A percentile compares a stretch with the other conserved stretches of the same genome.
Evolutionary conservation across 2,329 filamentous ascomycete species (phyloP).

Genomic region (Thielaviopsis ethacetica): DNA sequence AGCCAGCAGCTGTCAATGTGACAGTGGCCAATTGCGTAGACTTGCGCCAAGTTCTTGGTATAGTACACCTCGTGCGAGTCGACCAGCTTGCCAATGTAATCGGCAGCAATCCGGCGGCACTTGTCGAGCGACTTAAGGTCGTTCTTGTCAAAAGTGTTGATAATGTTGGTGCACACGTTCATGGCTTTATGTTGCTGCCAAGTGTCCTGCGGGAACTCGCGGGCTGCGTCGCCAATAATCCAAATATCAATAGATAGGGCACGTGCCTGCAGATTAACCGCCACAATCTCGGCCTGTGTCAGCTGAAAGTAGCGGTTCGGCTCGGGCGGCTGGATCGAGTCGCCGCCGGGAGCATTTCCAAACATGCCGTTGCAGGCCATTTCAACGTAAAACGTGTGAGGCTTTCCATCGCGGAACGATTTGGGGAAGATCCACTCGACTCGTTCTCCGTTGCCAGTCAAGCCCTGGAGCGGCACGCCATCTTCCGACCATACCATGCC

Average conservation of each 20-base stretch:
- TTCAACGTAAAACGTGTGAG: conserved; percentile 86
- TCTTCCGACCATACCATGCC: conserved; percentile 86
- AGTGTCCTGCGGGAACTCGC: conserved; percentile 76
- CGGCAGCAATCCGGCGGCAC: conserved; percentile 65
- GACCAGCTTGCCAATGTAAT: conserved; percentile 66
- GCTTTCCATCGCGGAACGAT: conserved; percentile 64
- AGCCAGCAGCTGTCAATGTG: conserved; percentile 98
- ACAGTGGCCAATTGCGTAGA: conserved; percentile 85
- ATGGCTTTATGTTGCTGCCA: conserved; percentile 81
- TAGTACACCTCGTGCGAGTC: conserved; percentile 77
- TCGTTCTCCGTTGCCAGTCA: conserved; percentile 79
- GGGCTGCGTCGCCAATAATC: conserved; percentile 84
- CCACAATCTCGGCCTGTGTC: conserved; percentile 66
- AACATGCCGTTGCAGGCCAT: conserved; percentile 99
- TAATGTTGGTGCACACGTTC: conserved; percentile 70
- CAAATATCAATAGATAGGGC: conserved; percentile 83
- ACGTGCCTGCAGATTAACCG: conserved; percentile 71
- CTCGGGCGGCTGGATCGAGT: conserved; percentile 74
- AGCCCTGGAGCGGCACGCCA: conserved; percentile 76
- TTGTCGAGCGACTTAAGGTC: conserved; percentile 62
- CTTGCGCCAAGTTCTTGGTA: conserved; percentile 53
- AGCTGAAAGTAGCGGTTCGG: conserved; percentile 72
- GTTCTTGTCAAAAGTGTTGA: conserved; percentile 74
- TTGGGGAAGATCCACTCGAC: conserved; percentile 82
- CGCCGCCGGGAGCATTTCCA: conserved; percentile 71